A percentile compares a stretch with the other conserved stretches of the same genome.
These are phyloP conservation scores for Chytriomyces sp. DNA, from an alignment of 192 early-diverging fungal genomes.

Conservation along the genomic window DNA sequence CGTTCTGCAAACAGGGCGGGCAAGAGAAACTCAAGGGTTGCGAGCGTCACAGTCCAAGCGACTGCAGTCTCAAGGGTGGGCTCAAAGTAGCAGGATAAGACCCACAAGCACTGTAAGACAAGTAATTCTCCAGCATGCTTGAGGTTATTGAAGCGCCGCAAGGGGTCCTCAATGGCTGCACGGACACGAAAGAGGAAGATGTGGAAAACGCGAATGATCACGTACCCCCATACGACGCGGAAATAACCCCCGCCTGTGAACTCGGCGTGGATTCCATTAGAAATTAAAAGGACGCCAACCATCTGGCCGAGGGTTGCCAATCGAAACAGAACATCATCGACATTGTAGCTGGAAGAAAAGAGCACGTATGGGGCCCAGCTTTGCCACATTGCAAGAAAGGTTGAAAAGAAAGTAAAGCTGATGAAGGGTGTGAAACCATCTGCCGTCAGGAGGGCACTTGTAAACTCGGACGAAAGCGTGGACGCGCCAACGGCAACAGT, in stretches of 20 bases:
- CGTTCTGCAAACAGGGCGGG: background rate
- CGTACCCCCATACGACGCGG: background rate
- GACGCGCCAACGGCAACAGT: background rate
- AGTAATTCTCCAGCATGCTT: background rate
- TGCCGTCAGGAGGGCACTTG: too few relatives aligned
- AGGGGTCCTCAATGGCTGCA: background rate
- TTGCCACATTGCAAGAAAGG: too few relatives aligned
- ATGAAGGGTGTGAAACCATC: too few relatives aligned
- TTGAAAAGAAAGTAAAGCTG: too few relatives aligned
- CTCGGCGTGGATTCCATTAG: background rate
- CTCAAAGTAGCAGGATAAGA: background rate
- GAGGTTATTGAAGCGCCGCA: background rate
- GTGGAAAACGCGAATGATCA: slow-evolving; percentile 9
- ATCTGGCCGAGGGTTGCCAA: slow-evolving; percentile 11
- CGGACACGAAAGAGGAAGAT: background rate
- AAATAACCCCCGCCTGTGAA: too few relatives aligned
- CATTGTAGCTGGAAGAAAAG: background rate
- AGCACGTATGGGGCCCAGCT: slow-evolving; percentile 1
- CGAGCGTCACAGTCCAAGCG: too few relatives aligned
- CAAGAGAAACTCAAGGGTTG: background rate
- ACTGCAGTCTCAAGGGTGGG: too few relatives aligned
- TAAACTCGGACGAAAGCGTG: background rate
- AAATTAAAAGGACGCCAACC: slow-evolving; percentile 6
- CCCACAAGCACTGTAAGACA: background rate
- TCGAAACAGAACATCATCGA: slow-evolving; percentile 4